These are phyloP conservation scores for Tephrocybe rancida DNA, from an alignment of 768 basidiomycete species.

Conservation along the genomic window DNA sequence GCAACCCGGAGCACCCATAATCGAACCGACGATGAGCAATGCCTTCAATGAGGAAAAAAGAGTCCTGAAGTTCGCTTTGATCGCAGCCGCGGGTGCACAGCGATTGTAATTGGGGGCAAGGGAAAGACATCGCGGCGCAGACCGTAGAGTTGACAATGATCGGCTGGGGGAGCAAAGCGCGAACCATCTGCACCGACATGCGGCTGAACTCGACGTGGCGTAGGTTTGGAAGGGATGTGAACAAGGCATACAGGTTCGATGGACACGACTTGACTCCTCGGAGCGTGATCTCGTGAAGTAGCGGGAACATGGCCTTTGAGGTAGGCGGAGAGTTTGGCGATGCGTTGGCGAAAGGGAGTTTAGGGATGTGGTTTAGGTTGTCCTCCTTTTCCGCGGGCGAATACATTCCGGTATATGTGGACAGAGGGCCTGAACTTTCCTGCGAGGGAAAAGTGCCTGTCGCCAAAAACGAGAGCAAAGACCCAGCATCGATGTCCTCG, in stretches of 20 bases:
- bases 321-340: conserved; percentile 4
- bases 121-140: conserved; percentile 17
- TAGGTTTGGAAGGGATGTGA: conserved; percentile 29
- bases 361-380: not conserved
- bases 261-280: conserved; percentile 37
- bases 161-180: conserved; percentile 28
- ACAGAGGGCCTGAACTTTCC: conserved; percentile 14
- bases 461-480: conserved; percentile 38
- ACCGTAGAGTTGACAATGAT: conserved; percentile 7
- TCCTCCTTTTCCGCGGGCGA: not conserved
- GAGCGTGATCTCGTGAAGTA: conserved; percentile 36
- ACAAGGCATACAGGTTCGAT: conserved; percentile 32
- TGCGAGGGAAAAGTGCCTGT: conserved; percentile 29
- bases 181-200: conserved; percentile 34
- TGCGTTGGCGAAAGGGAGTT: not conserved
- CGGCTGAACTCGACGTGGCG: conserved; percentile 34
- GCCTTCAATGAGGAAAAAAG: conserved; percentile 27
- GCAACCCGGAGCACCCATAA: conserved; percentile 23
- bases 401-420: conserved; percentile 8
- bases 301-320: conserved; percentile 23
- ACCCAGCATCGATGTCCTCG: conserved; percentile 41
- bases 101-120: conserved; percentile 34
- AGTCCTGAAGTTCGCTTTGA: conserved; percentile 22
- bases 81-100: conserved; percentile 31
- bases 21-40: conserved; percentile 26